phyloP scores from a whole-genome alignment of 768 basidiomycete genomes.

The Lactarius tabidus region DNA sequence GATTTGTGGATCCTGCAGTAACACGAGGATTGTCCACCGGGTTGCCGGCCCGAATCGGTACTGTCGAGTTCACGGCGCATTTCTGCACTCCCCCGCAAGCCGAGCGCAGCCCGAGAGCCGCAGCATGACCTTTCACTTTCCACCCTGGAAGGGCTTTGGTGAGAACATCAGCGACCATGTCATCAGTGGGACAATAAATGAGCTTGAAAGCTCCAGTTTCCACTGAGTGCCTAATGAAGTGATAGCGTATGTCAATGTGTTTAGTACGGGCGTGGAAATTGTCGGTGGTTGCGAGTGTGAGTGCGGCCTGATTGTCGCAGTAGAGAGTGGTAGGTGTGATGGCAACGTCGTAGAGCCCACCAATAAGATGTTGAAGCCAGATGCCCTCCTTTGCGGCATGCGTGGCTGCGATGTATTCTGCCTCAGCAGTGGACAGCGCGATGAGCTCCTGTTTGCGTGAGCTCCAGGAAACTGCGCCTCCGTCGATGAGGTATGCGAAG shows the following conservation, averaged over 20 bases:
- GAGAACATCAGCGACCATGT: slow-evolving; percentile 4
- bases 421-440: background rate
- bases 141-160: no score
- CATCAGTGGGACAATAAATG: slow-evolving; percentile 4
- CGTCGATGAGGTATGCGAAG: background rate
- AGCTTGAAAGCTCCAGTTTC: background rate
- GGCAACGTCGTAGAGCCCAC: background rate
- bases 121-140: no score
- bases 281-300: background rate
- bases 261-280: slow-evolving; percentile 8
- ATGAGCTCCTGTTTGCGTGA: slow-evolving; percentile 7
- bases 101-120: no score
- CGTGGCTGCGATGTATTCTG: slow-evolving; percentile 1
- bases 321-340: background rate
- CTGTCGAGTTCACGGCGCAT: background rate
- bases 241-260: slow-evolving; percentile 5
- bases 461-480: background rate
- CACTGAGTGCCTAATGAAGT: background rate
- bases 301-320: slow-evolving; percentile 13
- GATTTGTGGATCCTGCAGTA: no score
- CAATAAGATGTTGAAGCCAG: background rate
- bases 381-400: slow-evolving; percentile 4
- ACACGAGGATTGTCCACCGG: no score
- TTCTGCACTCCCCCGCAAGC: no score
- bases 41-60: no score